Percentiles rank a stretch among this genome's conserved stretches.
phyloP scores from a whole-genome alignment of 2,329 filamentous ascomycete species.

The Alternaria consortialis region DNA sequence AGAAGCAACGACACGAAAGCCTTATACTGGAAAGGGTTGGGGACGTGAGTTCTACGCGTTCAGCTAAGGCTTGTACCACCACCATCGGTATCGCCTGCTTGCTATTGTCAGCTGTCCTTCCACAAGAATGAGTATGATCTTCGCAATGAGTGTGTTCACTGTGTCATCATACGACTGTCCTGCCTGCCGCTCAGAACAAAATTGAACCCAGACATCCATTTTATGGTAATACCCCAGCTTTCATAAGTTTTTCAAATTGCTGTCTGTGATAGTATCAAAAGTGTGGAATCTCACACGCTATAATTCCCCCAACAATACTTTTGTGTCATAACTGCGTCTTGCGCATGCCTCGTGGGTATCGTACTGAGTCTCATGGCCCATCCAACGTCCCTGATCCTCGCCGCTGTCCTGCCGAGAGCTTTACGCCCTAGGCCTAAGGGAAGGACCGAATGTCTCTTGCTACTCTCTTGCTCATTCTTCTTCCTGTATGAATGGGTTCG shows the following conservation, averaged over 20 bases:
- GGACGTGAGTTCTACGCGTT: no score
- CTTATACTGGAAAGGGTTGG: no score
- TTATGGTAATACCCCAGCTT: background rate
- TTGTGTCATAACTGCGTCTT: background rate
- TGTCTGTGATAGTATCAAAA: background rate
- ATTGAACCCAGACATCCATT: background rate
- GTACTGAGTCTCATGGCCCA: background rate
- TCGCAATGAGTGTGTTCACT: background rate
- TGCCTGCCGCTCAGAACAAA: background rate
- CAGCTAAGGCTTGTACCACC: background rate
- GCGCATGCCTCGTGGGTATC: constrained; percentile 14
- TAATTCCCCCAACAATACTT: accelerated
- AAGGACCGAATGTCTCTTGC: background rate
- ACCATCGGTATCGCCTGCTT: background rate
- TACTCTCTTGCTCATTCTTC: constrained; percentile 54
- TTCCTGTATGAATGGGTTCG: constrained; percentile 85
- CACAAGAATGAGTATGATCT: background rate
- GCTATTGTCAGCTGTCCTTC: background rate
- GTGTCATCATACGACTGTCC: background rate
- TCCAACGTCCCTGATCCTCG: constrained; percentile 1
- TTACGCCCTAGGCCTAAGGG: background rate
- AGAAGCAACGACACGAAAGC: no score
- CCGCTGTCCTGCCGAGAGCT: background rate
- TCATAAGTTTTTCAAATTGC: background rate
- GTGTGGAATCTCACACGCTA: background rate